Percentiles rank a stretch among this genome's conserved stretches.
Conservation (phyloP, 139 green algal species). For the Choricystis sp. region DNA sequence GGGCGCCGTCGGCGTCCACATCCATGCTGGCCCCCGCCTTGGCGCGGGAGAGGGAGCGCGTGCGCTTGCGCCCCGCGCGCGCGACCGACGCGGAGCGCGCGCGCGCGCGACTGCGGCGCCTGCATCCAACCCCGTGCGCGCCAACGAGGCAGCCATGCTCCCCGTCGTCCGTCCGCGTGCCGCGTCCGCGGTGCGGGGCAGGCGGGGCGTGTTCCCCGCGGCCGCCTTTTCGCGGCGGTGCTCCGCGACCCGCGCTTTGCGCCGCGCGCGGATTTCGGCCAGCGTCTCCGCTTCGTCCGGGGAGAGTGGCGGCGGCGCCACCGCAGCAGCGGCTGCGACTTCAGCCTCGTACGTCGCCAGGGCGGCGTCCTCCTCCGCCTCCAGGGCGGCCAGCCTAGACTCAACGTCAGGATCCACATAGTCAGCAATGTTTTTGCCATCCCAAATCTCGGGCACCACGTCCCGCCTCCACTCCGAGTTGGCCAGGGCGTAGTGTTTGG, state of each 20-base stretch:
- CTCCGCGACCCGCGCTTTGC: slow-evolving; percentile 33
- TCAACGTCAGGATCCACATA: slow-evolving; percentile 98
- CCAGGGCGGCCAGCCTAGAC: slow-evolving; percentile 76
- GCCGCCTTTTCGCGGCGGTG: slow-evolving; percentile 59
- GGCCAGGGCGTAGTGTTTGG: slow-evolving; percentile 74
- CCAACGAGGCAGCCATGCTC: slow-evolving; percentile 35
- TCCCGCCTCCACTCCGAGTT: slow-evolving; percentile 79
- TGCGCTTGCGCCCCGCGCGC: slow-evolving; percentile 44
- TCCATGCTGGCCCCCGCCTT: slow-evolving; percentile 24
- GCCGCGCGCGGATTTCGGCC: slow-evolving; percentile 49
- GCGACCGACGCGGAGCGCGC: slow-evolving; percentile 14
- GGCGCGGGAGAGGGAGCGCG: slow-evolving; percentile 22
- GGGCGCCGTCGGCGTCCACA: slow-evolving; percentile 24
- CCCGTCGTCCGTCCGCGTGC: slow-evolving; percentile 16
- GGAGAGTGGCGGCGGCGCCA: background rate
- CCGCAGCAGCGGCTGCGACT: background rate
- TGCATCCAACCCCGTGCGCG: slow-evolving; percentile 72
- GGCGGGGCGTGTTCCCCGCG: slow-evolving; percentile 43
- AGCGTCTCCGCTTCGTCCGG: slow-evolving; percentile 55
- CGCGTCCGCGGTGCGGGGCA: slow-evolving; percentile 48
- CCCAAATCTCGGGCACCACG: slow-evolving; percentile 91
- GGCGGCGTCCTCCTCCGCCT: slow-evolving; percentile 67
- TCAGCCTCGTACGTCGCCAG: slow-evolving; percentile 13
- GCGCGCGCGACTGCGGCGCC: slow-evolving; percentile 45
- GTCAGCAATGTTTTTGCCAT: slow-evolving; percentile 93